Evolutionary conservation across 371 early-diverging fungal genomes (phyloP).

Genomic region (Mortierella sp.): DNA sequence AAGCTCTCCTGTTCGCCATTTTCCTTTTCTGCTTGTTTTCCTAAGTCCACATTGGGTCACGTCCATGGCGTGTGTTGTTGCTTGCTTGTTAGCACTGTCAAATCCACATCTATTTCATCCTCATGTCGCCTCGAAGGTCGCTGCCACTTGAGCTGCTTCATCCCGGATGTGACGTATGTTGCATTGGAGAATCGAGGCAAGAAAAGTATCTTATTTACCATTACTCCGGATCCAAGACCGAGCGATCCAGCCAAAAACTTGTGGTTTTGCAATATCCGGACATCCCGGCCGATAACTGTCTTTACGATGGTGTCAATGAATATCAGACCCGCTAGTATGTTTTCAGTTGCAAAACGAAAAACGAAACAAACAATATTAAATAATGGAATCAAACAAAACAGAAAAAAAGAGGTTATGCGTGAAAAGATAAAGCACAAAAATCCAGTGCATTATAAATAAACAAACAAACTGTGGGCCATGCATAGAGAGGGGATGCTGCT

Average conservation of each 20-base stretch:
- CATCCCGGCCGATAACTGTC: slow-evolving; percentile 40
- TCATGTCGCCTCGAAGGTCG: neutral
- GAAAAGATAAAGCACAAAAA: neutral
- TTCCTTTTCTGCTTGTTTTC: neutral
- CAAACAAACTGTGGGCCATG: neutral
- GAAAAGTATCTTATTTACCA: slow-evolving; percentile 21
- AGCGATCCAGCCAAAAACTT: slow-evolving; percentile 54
- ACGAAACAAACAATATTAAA: neutral
- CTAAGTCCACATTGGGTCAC: neutral
- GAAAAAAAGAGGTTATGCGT: too few relatives aligned
- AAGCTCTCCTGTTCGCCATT: neutral
- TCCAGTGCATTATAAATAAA: neutral
- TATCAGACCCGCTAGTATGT: slow-evolving; percentile 44
- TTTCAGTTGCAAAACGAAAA: neutral
- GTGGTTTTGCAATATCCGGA: slow-evolving; percentile 53
- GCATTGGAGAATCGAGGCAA: neutral
- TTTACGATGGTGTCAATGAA: slow-evolving; percentile 50
- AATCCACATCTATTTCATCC: neutral
- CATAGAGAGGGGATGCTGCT: neutral
- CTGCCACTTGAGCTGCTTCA: neutral
- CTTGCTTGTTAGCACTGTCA: neutral
- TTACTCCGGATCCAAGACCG: slow-evolving; percentile 55
- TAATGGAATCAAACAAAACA: neutral
- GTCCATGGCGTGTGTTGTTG: neutral
- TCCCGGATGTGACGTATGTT: neutral